phyloP scores from a whole-genome alignment of 495 filamentous ascomycete species.

The Lasiosphaeriaceae sp. region DNA sequence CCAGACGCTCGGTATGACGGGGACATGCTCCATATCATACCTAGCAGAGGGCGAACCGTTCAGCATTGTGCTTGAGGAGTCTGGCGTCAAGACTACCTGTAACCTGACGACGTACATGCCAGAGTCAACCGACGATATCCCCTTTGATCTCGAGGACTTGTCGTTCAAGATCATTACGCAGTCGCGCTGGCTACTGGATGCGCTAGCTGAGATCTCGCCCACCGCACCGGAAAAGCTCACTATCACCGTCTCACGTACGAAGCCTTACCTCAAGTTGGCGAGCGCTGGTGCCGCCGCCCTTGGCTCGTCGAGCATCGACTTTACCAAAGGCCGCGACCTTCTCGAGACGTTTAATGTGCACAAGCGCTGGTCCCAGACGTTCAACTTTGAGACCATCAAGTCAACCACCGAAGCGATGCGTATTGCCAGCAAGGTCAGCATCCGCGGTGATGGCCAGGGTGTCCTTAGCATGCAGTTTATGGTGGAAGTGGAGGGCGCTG shows the following conservation, averaged over 20 bases:
- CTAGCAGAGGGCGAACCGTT: conserved; percentile 66
- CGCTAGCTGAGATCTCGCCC: conserved; percentile 76
- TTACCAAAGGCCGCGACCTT: conserved; percentile 67
- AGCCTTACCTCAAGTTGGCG: conserved; percentile 71
- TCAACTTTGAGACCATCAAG: conserved; percentile 81
- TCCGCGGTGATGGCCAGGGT: conserved; percentile 80
- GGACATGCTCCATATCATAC: conserved; percentile 80
- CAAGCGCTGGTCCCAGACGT: conserved; percentile 54
- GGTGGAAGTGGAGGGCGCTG: conserved; percentile 67
- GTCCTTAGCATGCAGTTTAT: conserved; percentile 96
- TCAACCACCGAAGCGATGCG: conserved; percentile 84
- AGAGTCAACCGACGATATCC: conserved; percentile 66
- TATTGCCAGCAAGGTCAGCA: conserved; percentile 84
- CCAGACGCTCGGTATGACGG: conserved; percentile 69
- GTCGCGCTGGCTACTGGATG: conserved; percentile 74
- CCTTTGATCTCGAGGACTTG: conserved; percentile 72
- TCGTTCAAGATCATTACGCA: conserved; percentile 94
- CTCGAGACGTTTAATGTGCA: conserved; percentile 72
- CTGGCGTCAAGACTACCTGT: conserved; percentile 85
- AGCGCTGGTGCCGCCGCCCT: conserved; percentile 59
- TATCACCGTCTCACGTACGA: conserved; percentile 58
- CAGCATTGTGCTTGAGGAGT: conserved; percentile 75
- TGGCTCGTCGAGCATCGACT: conserved; percentile 79
- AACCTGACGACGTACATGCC: conserved; percentile 87
- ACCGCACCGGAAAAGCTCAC: conserved; percentile 59